phyloP scores from a whole-genome alignment of 345 rosid genomes.

The Punica granatum region DNA sequence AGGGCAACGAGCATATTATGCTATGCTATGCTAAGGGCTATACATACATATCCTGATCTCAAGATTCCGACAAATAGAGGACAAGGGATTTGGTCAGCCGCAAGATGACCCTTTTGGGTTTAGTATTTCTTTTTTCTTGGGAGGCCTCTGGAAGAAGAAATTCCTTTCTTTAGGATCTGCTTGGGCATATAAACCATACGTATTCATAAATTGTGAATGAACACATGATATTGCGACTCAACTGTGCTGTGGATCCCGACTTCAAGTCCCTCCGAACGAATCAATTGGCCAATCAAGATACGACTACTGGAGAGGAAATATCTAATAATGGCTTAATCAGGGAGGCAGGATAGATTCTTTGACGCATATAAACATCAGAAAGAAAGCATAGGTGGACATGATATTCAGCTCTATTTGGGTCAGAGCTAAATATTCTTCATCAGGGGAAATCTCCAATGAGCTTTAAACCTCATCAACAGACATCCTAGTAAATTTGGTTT shows the following conservation, averaged over 20 bases:
- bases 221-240: no score
- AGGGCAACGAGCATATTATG: background rate
- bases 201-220: background rate
- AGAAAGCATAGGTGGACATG: no score
- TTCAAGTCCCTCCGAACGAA: no score
- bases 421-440: no score
- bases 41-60: slow-evolving; percentile 14
- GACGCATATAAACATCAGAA: no score
- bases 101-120: slow-evolving; percentile 40
- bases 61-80: slow-evolving; percentile 16
- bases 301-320: background rate
- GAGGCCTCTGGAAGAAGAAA: slow-evolving; percentile 46
- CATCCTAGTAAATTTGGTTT: background rate
- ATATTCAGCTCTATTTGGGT: no score
- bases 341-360: no score
- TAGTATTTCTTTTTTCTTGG: slow-evolving; percentile 35
- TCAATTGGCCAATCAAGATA: background rate
- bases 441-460: background rate
- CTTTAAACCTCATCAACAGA: background rate
- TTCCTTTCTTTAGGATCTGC: slow-evolving; percentile 48
- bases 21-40: background rate
- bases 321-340: no score
- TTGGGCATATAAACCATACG: background rate
- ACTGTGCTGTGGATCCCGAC: no score
- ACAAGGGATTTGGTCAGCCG: slow-evolving; percentile 31